These are phyloP conservation scores for Eurotiales sp. DNA, from an alignment of 2,329 filamentous ascomycete species.

Conservation along the genomic window DNA sequence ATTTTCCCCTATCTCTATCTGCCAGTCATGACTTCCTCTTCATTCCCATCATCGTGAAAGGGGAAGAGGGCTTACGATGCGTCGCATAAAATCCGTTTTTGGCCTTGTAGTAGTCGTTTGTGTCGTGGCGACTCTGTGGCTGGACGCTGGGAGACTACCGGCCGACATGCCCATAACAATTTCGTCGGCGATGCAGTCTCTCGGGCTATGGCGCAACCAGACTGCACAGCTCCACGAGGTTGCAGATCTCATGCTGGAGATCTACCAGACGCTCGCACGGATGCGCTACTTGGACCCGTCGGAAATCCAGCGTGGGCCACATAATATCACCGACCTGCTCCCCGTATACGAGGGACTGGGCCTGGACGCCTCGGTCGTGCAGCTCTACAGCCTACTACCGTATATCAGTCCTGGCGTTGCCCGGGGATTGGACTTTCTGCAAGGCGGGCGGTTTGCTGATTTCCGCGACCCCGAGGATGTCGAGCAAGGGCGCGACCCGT, in stretches of 20 bases:
- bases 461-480: not conserved
- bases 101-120: no score
- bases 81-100: no score
- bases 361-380: not conserved
- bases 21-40: no score
- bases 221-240: constrained; percentile 21
- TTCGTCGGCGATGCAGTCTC: no score
- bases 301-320: constrained; percentile 5
- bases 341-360: not conserved
- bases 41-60: no score
- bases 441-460: not conserved
- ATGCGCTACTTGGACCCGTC: constrained; percentile 25
- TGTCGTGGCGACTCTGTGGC: no score
- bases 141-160: no score
- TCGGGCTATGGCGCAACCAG: no score
- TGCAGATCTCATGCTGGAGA: constrained; percentile 25
- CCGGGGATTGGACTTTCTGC: not conserved
- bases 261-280: constrained; percentile 25
- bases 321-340: not conserved
- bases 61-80: no score
- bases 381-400: not conserved
- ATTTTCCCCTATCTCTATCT: no score
- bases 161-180: no score
- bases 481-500: not conserved
- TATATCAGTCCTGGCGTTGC: not conserved